Percentiles rank a stretch among this genome's conserved stretches.
phyloP scores from a whole-genome alignment of 345 rosid genomes.

The Abelmoschus esculentus region DNA sequence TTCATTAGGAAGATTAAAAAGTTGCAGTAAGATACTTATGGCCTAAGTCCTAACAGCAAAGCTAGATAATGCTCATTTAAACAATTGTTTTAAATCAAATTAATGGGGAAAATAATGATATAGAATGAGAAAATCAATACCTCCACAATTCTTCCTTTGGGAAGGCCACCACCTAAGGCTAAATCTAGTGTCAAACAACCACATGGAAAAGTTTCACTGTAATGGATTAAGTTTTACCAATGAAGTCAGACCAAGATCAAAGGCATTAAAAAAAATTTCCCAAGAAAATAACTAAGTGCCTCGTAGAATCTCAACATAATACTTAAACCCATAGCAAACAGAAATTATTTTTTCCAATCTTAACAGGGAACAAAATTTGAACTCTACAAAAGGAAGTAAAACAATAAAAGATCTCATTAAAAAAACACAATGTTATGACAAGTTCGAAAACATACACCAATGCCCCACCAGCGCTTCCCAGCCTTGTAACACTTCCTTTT shows the following conservation, averaged over 20 bases:
- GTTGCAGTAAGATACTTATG: too few species aligned
- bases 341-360: too few species aligned
- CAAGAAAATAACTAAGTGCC: background rate
- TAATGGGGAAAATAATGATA: background rate
- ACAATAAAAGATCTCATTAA: too few species aligned
- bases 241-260: background rate
- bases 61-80: background rate
- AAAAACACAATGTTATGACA: background rate
- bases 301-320: background rate
- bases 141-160: constrained; percentile 94
- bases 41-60: background rate
- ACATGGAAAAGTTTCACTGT: constrained; percentile 89
- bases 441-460: constrained; percentile 55
- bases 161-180: constrained; percentile 95
- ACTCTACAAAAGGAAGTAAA: too few species aligned
- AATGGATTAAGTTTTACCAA: constrained; percentile 12
- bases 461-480: constrained; percentile 92
- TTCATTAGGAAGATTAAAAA: too few species aligned
- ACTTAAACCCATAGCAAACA: background rate
- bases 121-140: constrained; percentile 23
- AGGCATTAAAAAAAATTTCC: too few species aligned
- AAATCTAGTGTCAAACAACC: constrained; percentile 88
- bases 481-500: constrained; percentile 87
- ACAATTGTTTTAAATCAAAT: background rate
- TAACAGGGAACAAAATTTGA: too few species aligned